Percentiles rank a stretch among this genome's conserved stretches.
Conservation (phyloP, 2,329 filamentous ascomycete species). For the Cytospora chrysosperma region DNA sequence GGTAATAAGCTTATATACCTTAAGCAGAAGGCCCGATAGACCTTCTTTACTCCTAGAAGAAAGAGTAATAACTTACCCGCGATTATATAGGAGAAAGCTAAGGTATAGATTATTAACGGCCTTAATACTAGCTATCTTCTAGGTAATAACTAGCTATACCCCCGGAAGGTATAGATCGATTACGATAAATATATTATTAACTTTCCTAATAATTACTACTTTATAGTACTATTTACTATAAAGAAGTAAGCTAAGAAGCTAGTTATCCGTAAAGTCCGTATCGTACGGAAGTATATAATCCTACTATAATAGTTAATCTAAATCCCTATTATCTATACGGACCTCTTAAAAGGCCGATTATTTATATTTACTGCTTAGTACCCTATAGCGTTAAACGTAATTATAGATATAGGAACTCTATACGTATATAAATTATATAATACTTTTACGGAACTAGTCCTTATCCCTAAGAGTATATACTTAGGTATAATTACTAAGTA, state of each 20-base stretch:
- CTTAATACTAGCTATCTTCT: neutral
- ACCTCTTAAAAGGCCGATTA: neutral
- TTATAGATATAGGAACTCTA: neutral
- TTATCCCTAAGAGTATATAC: neutral
- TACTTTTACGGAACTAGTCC: neutral
- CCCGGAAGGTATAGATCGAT: neutral
- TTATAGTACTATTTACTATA: neutral
- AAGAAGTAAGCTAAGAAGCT: neutral
- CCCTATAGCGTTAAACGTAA: neutral
- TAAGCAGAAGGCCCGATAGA: neutral
- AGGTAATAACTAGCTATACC: neutral
- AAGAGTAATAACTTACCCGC: neutral
- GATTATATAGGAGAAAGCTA: neutral
- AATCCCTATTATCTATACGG: neutral
- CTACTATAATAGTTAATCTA: too few relatives aligned
- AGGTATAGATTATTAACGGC: neutral
- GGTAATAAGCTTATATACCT: neutral
- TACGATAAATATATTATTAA: neutral
- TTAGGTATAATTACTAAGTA: neutral
- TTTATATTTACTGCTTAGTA: slow-evolving; percentile 4
- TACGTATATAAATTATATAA: neutral
- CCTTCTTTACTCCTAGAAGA: neutral
- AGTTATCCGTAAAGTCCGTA: neutral
- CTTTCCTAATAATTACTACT: neutral
- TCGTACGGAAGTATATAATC: too few relatives aligned